Base-by-base conservation (phyloP, 2,329 filamentous ascomycete species). In the Plectosphaerella plurivora region DNA sequence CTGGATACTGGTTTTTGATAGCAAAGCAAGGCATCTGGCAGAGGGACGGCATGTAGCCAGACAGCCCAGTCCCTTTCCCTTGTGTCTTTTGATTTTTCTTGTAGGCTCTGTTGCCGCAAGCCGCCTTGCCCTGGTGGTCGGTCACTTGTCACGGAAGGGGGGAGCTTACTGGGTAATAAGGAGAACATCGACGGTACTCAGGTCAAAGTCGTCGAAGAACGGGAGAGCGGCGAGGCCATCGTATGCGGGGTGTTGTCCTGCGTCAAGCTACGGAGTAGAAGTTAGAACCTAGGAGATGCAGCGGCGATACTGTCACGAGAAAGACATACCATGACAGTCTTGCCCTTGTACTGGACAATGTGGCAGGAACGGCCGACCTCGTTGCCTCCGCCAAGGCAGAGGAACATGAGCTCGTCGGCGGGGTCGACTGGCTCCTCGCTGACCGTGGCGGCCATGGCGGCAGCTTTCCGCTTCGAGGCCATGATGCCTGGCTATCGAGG, bases 311-410 rank as follows among this genome's bases (percentile, higher is more conserved):
- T 10, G 10, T 28, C 36, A 24, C 5, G 22, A 24, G 1, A 7
- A n/a, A n/a, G 20, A 50, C 37, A 45, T 76, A 95, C 91, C 94
- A 99, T 99, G 60, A 99, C 91, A 6, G 93, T 97, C 73, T 99
- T 99, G 56, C 94, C 94, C 73, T 97, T 99, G 81, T 99, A 99
- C 66, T 97, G 91, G 55, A 99, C 86, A 62, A 99, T 96, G 68
- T 99, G 94, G 70, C 94, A 97, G 59, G 94, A 97, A 59, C 94
- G 82, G 51, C 94, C 94, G 56, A 99, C 94, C 73, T 99, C 94
- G 69, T 97, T 97, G 60, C 94, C 94, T 56, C 94, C 94, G 56
- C 94, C 94, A 37, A 99, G 76, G 63, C 91, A 95, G 51, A 96
- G 81, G 65, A 99, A 99, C 74, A 91, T 89, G 53, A 99, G 82